Percentiles rank a stretch among this genome's conserved stretches.
These are phyloP conservation scores for Neostapfia colusana DNA, from an alignment of 176 grass and related monocot species.

Conservation along the genomic window DNA sequence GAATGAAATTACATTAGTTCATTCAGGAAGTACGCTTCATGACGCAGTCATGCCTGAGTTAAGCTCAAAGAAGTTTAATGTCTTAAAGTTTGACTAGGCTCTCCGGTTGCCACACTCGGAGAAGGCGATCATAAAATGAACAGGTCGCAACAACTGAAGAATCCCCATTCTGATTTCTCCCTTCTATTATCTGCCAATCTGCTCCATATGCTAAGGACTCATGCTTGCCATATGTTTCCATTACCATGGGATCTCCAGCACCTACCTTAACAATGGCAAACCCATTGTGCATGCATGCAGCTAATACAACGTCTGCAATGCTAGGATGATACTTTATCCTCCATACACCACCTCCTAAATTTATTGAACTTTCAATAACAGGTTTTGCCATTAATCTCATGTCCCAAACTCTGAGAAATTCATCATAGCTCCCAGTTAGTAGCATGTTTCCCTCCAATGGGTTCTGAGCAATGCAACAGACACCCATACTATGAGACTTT, in stretches of 20 bases:
- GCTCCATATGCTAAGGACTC: constrained; percentile 93
- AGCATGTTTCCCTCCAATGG: constrained; percentile 58
- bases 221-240: constrained; percentile 82
- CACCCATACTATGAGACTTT: constrained; percentile 84
- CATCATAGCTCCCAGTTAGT: constrained; percentile 94
- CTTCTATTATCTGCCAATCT: constrained; percentile 78
- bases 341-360: constrained; percentile 94
- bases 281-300: constrained; percentile 96
- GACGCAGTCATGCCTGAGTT: constrained; percentile 12
- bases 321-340: constrained; percentile 83
- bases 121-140: constrained; percentile 89
- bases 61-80: constrained; percentile 12
- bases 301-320: constrained; percentile 58
- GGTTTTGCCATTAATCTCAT: constrained; percentile 75
- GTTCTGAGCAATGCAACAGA: constrained; percentile 79
- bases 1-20: constrained; percentile 44
- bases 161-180: constrained; percentile 26
- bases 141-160: constrained; percentile 68
- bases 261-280: constrained; percentile 71
- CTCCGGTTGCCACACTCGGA: constrained; percentile 67
- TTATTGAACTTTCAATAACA: constrained; percentile 60
- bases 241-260: constrained; percentile 43
- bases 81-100: constrained; percentile 46
- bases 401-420: constrained; percentile 93
- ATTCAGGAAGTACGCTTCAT: constrained; percentile 32